Evolutionary conservation across 768 basidiomycete species (phyloP), one percentile per base, ranked within the genome.

Genomic region (Psilocybe cubensis): DNA sequence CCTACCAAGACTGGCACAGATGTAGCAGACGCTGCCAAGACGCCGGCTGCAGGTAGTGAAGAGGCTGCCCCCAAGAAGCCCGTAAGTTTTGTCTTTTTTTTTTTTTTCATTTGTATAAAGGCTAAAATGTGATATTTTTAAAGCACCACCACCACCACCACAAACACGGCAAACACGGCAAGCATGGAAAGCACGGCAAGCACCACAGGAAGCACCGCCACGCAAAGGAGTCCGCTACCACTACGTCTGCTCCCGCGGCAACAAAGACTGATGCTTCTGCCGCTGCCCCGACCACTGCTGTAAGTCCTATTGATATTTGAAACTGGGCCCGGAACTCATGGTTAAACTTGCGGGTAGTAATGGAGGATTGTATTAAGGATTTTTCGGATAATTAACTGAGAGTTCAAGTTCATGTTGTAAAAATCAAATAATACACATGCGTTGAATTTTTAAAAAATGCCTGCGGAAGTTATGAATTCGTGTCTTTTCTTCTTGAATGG

Each of bases 81-180:
- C 42, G 51, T 43, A 38, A 11, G 35, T 38, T 38, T 6, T 1
- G 5, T 38, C n/a, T 11, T 18, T 4, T 38, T 38, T 38, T 6
- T 5, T 38, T 14, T 18, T 38, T 38, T n/a, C n/a, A n/a, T n/a
- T n/a, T n/a, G n/a, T n/a, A n/a, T n/a, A n/a, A n/a, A n/a, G n/a
- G n/a, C n/a, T n/a, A n/a, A n/a, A n/a, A n/a, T n/a, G n/a, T n/a
- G n/a, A n/a, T n/a, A n/a, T n/a, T n/a, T n/a, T n/a, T n/a, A n/a
- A n/a, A n/a, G 10, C 42, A 53, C 42, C 52, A 58, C 27, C 44
- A 52, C 51, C 57, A 47, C 49, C 23, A 49, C 8, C 54, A 56
- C 38, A 38, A 38, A n/a, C 48, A 50, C 29, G 29, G 48, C 28
- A 38, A 38, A 33, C 48, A 50, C 18, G 29, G 48, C 3, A 50